Conservation (phyloP, 257 asterid genomes). For the Marsdenia floribunda region DNA sequence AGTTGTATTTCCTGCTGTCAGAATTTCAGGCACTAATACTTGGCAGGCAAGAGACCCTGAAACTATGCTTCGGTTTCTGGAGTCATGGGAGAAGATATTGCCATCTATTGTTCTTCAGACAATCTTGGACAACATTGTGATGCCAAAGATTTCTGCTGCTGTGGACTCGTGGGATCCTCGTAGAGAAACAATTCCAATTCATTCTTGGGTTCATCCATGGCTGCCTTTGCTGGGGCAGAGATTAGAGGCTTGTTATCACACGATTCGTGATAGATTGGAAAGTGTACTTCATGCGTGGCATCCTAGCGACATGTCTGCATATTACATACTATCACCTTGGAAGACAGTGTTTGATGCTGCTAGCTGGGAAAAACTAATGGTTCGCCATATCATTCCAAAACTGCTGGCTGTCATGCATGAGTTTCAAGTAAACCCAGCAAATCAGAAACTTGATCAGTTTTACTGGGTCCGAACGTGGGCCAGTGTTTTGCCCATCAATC, state of each 20-base stretch:
- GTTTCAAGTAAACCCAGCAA: slow-evolving; percentile 62
- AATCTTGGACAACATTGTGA: slow-evolving; percentile 51
- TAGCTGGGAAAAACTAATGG: slow-evolving; percentile 92
- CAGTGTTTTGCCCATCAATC: slow-evolving; percentile 59
- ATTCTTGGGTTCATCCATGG: slow-evolving; percentile 97
- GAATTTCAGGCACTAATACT: slow-evolving; percentile 84
- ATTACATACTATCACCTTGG: slow-evolving; percentile 76
- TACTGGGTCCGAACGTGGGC: slow-evolving; percentile 69
- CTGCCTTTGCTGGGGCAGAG: slow-evolving; percentile 63
- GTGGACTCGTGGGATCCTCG: slow-evolving; percentile 94
- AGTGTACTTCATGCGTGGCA: slow-evolving; percentile 93
- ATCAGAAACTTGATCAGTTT: slow-evolving; percentile 65
- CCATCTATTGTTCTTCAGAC: slow-evolving; percentile 58
- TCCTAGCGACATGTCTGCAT: slow-evolving; percentile 81
- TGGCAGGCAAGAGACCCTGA: slow-evolving; percentile 93
- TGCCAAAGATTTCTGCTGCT: slow-evolving; percentile 74
- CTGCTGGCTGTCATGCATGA: slow-evolving; percentile 59
- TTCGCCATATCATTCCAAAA: slow-evolving; percentile 56
- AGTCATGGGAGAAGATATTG: slow-evolving; percentile 76
- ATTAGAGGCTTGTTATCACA: slow-evolving; percentile 71
- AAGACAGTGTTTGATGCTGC: slow-evolving; percentile 71
- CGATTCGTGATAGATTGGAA: slow-evolving; percentile 65
- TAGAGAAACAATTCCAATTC: slow-evolving; percentile 75
- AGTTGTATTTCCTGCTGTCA: slow-evolving; percentile 88
- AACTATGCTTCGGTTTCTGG: slow-evolving; percentile 81